A percentile compares a stretch with the other conserved stretches of the same genome.
Evolutionary conservation across 768 basidiomycete species (phyloP).

Genomic region (Leccinum aurantiacum): DNA sequence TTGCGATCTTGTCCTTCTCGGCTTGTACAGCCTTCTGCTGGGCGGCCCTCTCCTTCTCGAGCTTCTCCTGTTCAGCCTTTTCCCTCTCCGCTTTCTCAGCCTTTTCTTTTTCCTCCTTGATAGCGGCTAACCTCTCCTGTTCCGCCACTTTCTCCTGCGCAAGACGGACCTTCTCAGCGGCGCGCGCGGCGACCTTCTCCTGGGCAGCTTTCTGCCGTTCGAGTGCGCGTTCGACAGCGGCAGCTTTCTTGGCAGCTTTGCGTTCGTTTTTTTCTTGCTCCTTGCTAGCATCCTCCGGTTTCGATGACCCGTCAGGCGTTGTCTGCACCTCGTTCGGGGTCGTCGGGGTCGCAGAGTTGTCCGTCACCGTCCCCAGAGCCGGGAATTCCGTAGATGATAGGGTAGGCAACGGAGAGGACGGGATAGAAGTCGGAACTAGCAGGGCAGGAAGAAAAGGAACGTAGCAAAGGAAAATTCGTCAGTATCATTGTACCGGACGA

Average conservation of each 20-base stretch:
- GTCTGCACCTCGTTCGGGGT: conserved; percentile 26
- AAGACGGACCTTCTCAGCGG: conserved; percentile 53
- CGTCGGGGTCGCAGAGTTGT: conserved; percentile 9
- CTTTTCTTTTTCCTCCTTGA: conserved; percentile 41
- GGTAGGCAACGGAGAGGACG: conserved; percentile 44
- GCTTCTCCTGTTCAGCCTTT: conserved; percentile 39
- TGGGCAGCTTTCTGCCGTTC: conserved; percentile 57
- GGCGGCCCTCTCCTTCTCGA: conserved; percentile 37
- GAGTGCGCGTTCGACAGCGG: conserved; percentile 58
- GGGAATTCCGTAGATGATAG: conserved; percentile 77
- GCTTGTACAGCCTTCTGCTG: conserved; percentile 36
- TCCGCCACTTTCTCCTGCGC: conserved; percentile 55
- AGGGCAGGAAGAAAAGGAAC: conserved; percentile 17
- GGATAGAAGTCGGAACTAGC: conserved; percentile 36
- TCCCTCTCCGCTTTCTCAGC: conserved; percentile 36
- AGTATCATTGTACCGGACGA: conserved; percentile 44
- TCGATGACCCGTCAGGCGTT: conserved; percentile 20
- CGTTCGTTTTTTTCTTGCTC: conserved; percentile 57
- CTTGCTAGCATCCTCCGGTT: conserved; percentile 38
- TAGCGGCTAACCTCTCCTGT: conserved; percentile 45
- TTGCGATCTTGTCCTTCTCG: conserved; percentile 36
- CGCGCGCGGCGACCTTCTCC: conserved; percentile 54
- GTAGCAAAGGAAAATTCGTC: conserved; percentile 38
- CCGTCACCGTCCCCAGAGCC: conserved; percentile 43
- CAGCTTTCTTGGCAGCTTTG: conserved; percentile 65